Base-by-base conservation (phyloP, 2,329 filamentous ascomycete genomes). In the Alternaria rosae region DNA sequence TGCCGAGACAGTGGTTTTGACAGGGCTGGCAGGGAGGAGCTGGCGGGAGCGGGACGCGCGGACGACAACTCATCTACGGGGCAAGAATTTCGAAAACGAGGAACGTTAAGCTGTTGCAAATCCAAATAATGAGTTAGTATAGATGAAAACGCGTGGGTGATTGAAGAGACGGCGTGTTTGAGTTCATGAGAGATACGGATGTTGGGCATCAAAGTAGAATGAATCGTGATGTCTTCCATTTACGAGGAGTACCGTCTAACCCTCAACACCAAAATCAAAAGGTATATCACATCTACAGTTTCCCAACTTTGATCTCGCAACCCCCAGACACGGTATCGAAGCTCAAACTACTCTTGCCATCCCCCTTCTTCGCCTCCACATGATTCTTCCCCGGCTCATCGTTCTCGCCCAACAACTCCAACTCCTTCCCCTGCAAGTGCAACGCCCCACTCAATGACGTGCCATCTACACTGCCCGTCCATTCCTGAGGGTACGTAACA, bases 401-500 rank as follows among this genome's bases (percentile, higher is more conserved):
- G 8, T 75, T 73, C 54, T 76, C 63, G 5, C 69, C 64, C 9
- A 77, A 51, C 1, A 80, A 61, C 48, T 80, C 68, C 9, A 83
- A 58, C 35, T 78, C 78, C 25, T 76, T 73, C 3, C 82, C 82
- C 20, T 72, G 66, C n/a, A 83, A 61, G 45, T 74, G 72, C 30
- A 83, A 59, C 20, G 69, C 74, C 1, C 82, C 81, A 54, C 70
- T 80, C 42, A 74, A 57, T n/a, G 73, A 75, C 20, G 70, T 72
- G 1, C 76, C 82, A 20, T 79, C 72, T 2, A 83, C 67, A 28
- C 66, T 62, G 6, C 81, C 82, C 44, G 79, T 76, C 82, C 82
- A 83, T 54, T 79, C 77, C 35, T 79, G 69, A 5, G 82, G 80
- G 61, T 83, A 83, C 1, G 65, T 65, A 7, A 83, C 53, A 9